A percentile compares a stretch with the other conserved stretches of the same genome.
Evolutionary conservation across 495 filamentous ascomycete species (phyloP).

Genomic region (Penicillium arizonense): DNA sequence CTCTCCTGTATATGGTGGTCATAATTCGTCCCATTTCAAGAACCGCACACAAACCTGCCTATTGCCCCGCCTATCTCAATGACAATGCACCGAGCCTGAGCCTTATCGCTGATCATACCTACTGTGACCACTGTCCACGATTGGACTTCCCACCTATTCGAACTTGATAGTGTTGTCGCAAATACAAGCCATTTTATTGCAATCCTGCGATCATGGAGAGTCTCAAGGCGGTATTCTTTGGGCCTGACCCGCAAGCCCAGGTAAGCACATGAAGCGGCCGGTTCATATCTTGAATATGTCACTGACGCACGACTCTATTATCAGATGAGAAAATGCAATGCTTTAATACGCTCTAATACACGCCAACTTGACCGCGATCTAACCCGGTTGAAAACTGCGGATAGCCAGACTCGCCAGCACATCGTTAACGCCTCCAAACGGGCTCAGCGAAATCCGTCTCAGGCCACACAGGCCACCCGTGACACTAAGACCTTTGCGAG

Average conservation of each 20-base stretch:
- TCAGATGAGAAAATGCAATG: conserved; percentile 94
- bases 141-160: neutral
- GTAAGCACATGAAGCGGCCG: conserved; percentile 40
- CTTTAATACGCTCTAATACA: conserved; percentile 83
- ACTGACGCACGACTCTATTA: conserved; percentile 2
- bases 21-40: neutral
- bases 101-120: conserved; percentile 1
- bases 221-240: conserved; percentile 82
- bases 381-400: conserved; percentile 65
- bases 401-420: conserved; percentile 79
- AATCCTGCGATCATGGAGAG: conserved; percentile 68
- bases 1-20: neutral
- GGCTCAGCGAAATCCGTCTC: conserved; percentile 71
- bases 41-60: neutral
- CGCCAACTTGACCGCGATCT: conserved; percentile 97
- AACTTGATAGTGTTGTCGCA: neutral
- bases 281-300: neutral
- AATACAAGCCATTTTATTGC: neutral
- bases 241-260: conserved; percentile 89
- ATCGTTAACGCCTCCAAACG: conserved; percentile 80
- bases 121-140: neutral
- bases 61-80: conserved; percentile 5
- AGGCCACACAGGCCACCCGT: conserved; percentile 68
- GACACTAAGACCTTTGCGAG: conserved; percentile 85
- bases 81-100: conserved; percentile 12